phyloP scores from a whole-genome alignment of 305 asterid genomes.

The Caryopteris hybrid region DNA sequence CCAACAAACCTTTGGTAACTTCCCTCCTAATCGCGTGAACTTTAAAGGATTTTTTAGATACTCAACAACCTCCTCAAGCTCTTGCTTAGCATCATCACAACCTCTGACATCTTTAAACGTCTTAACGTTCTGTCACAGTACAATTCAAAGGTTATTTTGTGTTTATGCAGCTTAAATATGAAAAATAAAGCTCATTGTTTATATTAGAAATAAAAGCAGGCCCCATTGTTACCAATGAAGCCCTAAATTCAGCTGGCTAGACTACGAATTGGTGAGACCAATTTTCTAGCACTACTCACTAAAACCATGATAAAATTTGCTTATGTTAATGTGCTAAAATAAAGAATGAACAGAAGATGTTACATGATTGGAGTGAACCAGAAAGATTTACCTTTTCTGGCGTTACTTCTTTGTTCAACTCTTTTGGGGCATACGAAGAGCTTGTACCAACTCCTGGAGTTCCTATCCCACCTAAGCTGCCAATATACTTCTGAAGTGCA shows the following conservation, averaged over 20 bases:
- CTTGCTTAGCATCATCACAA: slow-evolving; percentile 99
- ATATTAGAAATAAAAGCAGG: neutral
- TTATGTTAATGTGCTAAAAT: neutral
- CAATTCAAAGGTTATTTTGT: slow-evolving; percentile 13
- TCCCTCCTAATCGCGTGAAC: slow-evolving; percentile 96
- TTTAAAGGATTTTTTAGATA: slow-evolving; percentile 87
- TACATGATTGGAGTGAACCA: neutral
- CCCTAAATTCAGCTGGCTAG: neutral
- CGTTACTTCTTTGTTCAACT: slow-evolving; percentile 71
- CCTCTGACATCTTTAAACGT: slow-evolving; percentile 99
- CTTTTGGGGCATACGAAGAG: slow-evolving; percentile 87
- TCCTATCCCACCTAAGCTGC: slow-evolving; percentile 95
- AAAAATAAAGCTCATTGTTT: slow-evolving; percentile 5
- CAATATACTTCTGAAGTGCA: slow-evolving; percentile 93
- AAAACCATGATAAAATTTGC: neutral
- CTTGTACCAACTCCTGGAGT: slow-evolving; percentile 92
- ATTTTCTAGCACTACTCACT: neutral
- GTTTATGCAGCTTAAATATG: slow-evolving; percentile 5
- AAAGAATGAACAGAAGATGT: neutral
- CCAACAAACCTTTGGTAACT: slow-evolving; percentile 85
- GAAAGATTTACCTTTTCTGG: slow-evolving; percentile 73
- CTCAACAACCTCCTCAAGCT: slow-evolving; percentile 99
- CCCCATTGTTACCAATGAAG: neutral
- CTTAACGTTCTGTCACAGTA: slow-evolving; percentile 74
- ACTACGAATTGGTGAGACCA: neutral